phyloP scores from a whole-genome alignment of 2,329 filamentous ascomycete species.

The Aureobasidium sp. region DNA sequence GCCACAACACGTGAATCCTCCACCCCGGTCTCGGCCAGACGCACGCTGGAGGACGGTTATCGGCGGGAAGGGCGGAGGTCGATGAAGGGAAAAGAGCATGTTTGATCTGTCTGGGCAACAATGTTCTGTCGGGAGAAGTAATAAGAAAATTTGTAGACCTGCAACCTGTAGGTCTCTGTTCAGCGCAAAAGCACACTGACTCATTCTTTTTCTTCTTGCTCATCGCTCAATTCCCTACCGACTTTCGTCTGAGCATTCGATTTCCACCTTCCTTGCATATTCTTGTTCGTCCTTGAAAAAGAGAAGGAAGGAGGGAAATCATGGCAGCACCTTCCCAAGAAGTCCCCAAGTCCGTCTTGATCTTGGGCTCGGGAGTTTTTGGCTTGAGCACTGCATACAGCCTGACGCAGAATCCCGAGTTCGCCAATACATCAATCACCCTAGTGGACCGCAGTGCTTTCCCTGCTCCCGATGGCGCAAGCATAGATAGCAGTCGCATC shows the following conservation, averaged over 20 bases:
- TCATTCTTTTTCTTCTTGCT: not conserved
- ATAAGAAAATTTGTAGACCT: not conserved
- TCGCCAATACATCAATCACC: constrained; percentile 47
- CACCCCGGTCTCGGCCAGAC: constrained; percentile 7
- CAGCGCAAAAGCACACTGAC: not conserved
- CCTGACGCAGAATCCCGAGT: constrained; percentile 54
- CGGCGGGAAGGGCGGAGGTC: constrained; percentile 2
- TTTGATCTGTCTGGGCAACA: constrained; percentile 1
- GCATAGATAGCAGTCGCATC: constrained; percentile 54
- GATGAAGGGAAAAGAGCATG: not conserved
- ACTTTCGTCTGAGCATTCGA: not conserved
- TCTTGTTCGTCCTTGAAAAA: not conserved
- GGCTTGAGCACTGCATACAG: constrained; percentile 62
- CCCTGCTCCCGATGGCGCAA: constrained; percentile 47
- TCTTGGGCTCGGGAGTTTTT: constrained; percentile 48
- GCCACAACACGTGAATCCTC: constrained; percentile 1
- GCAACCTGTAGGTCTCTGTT: not conserved
- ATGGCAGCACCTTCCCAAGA: constrained; percentile 13
- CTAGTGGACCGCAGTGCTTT: constrained; percentile 52
- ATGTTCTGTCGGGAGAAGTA: not conserved
- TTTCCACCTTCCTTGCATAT: not conserved
- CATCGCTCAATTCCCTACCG: not conserved
- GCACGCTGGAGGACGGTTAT: not conserved
- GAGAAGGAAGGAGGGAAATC: not conserved
- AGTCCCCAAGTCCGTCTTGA: constrained; percentile 39